These are phyloP conservation scores for Alternaria consortialis DNA, from an alignment of 2,329 filamentous ascomycete species.

Conservation along the genomic window DNA sequence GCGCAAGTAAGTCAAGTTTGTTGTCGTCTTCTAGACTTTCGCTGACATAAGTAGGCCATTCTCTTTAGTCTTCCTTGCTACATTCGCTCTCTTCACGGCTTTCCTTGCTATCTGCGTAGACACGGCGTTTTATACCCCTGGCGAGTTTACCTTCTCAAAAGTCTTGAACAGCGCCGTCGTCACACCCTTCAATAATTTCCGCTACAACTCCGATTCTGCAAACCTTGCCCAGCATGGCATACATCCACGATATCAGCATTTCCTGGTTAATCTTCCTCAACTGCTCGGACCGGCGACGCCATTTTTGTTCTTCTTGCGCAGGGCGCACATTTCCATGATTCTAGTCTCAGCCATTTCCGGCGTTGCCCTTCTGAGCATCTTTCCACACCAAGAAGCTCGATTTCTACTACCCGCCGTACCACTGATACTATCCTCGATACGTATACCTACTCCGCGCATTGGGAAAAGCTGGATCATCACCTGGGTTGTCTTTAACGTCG, in stretches of 20 bases:
- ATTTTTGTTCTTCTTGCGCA: conserved; percentile 60
- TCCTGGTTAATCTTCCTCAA: conserved; percentile 61
- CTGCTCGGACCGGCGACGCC: conserved; percentile 62
- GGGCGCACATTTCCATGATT: conserved; percentile 60
- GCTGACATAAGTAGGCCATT: conserved; percentile 57
- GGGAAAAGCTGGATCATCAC: conserved; percentile 60
- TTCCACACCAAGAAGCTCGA: conserved; percentile 82
- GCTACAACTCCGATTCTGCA: conserved; percentile 59
- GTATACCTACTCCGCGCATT: conserved; percentile 67
- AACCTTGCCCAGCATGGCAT: conserved; percentile 64
- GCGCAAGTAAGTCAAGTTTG: conserved; percentile 69
- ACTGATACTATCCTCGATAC: conserved; percentile 77
- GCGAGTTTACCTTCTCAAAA: conserved; percentile 70
- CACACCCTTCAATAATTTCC: conserved; percentile 63
- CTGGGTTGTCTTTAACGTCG: conserved; percentile 76
- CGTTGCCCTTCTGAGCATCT: conserved; percentile 73
- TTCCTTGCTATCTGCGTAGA: conserved; percentile 81
- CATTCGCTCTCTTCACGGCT: conserved; percentile 73
- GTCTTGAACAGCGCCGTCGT: conserved; percentile 65
- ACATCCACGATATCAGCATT: conserved; percentile 63
- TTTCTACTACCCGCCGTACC: conserved; percentile 80
- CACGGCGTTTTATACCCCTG: conserved; percentile 78
- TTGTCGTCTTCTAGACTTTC: neutral
- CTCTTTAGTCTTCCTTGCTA: conserved; percentile 68
- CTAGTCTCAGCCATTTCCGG: conserved; percentile 79